Evolutionary conservation across 164 flowering plant species (phyloP).

Genomic region (Magnolia officinalis): DNA sequence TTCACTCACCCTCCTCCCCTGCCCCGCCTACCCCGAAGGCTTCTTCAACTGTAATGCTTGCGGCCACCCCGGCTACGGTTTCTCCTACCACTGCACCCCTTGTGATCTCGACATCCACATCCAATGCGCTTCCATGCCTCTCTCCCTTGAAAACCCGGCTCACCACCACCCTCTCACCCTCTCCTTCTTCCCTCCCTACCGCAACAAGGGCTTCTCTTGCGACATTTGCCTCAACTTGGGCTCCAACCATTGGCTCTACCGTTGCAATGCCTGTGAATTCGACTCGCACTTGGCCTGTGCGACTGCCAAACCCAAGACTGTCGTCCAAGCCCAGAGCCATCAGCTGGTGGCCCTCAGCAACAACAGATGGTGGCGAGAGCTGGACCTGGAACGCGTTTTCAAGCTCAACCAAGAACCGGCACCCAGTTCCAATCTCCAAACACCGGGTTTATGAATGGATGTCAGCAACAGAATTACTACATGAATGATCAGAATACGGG

Average conservation of each 20-base stretch:
- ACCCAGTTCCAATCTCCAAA: not conserved
- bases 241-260: constrained; percentile 34
- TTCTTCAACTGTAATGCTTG: constrained; percentile 43
- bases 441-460: not conserved
- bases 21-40: constrained; percentile 35
- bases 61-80: constrained; percentile 30
- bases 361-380: not conserved
- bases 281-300: constrained; percentile 40
- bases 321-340: not conserved
- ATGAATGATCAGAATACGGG: not conserved
- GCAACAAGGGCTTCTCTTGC: constrained; percentile 28
- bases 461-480: not conserved
- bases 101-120: constrained; percentile 36
- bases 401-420: no score
- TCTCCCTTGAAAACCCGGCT: constrained; percentile 17
- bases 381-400: no score
- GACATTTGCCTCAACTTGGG: constrained; percentile 30
- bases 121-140: constrained; percentile 32
- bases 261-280: constrained; percentile 35
- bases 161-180: constrained; percentile 35
- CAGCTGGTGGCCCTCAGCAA: not conserved
- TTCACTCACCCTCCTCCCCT: constrained; percentile 27
- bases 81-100: constrained; percentile 35
- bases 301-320: constrained; percentile 6
- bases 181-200: constrained; percentile 31